These are phyloP conservation scores for Pezicula rhizophila DNA, from an alignment of 2,329 filamentous ascomycete species.

Conservation along the genomic window DNA sequence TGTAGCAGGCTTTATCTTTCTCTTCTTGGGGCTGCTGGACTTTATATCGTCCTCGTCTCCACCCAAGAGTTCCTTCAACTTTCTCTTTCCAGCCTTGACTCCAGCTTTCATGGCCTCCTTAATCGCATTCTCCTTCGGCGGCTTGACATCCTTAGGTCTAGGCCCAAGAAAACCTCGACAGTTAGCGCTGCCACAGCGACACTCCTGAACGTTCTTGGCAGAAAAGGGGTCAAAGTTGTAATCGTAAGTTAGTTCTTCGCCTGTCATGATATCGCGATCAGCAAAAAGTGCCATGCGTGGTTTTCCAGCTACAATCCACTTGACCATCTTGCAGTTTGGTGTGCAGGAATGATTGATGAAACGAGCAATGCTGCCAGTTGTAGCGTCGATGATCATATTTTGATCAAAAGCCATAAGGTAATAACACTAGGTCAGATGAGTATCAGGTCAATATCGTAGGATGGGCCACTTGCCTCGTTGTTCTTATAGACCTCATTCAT, in stretches of 20 bases:
- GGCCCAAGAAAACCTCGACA: conserved; percentile 60
- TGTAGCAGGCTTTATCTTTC: conserved; percentile 38
- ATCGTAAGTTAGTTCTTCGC: conserved; percentile 95
- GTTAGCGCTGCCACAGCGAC: conserved; percentile 56
- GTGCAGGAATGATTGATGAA: conserved; percentile 98
- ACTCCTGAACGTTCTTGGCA: conserved; percentile 61
- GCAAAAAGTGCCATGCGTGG: conserved; percentile 96
- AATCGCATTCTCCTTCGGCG: conserved; percentile 35
- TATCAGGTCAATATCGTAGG: conserved; percentile 7
- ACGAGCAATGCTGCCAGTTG: conserved; percentile 88
- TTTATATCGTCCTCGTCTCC: conserved; percentile 15
- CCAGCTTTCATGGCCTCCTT: conserved; percentile 28
- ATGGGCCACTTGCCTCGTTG: conserved; percentile 62
- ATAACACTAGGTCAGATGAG: conserved; percentile 61
- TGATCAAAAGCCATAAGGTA: conserved; percentile 99
- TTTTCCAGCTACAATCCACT: conserved; percentile 91
- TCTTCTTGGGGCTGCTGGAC: conserved; percentile 33
- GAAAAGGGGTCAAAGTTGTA: conserved; percentile 68
- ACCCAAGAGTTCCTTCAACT: conserved; percentile 46
- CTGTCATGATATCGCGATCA: conserved; percentile 83
- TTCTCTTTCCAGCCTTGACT: conserved; percentile 48
- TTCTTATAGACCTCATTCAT: conserved; percentile 94
- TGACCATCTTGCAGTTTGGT: conserved; percentile 96
- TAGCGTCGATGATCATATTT: conserved; percentile 97
- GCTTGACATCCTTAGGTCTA: conserved; percentile 50